A percentile compares a stretch with the other conserved stretches of the same genome.
phyloP scores from a whole-genome alignment of 371 early-diverging fungal species.

The Mortierella sp. region DNA sequence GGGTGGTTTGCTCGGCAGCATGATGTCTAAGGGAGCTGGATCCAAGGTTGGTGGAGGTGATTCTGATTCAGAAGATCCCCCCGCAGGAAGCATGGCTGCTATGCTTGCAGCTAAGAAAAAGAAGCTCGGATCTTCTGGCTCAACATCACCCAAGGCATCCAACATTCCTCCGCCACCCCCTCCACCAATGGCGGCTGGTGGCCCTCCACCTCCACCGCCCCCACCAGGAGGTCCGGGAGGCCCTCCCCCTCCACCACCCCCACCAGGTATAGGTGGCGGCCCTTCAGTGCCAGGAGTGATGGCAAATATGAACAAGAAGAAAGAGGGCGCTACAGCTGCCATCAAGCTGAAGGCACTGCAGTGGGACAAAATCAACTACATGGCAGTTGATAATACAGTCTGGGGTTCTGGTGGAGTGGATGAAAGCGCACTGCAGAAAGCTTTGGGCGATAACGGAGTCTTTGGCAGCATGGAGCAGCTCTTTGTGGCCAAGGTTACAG shows the following conservation, averaged over 20 bases:
- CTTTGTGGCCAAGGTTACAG: slow-evolving; percentile 80
- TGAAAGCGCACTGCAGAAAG: slow-evolving; percentile 68
- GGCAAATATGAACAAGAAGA: slow-evolving; percentile 63
- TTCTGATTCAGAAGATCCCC: slow-evolving; percentile 43
- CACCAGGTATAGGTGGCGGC: not conserved
- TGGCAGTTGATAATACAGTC: slow-evolving; percentile 69
- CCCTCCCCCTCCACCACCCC: slow-evolving; percentile 15
- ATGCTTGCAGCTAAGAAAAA: slow-evolving; percentile 56
- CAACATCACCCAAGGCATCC: slow-evolving; percentile 23
- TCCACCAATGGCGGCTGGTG: slow-evolving; percentile 26
- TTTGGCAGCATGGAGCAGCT: slow-evolving; percentile 79
- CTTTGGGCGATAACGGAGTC: slow-evolving; percentile 69
- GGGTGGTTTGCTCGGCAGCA: slow-evolving; percentile 2
- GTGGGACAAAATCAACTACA: slow-evolving; percentile 87
- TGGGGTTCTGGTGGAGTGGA: slow-evolving; percentile 69
- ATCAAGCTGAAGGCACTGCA: slow-evolving; percentile 86
- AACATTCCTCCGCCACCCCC: slow-evolving; percentile 6
- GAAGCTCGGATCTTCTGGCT: slow-evolving; percentile 28
- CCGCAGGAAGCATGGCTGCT: slow-evolving; percentile 42
- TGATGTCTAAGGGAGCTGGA: not conserved
- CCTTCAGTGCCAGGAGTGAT: slow-evolving; percentile 10
- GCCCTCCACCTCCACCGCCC: slow-evolving; percentile 52
- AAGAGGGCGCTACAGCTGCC: slow-evolving; percentile 74
- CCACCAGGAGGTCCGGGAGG: slow-evolving; percentile 17
- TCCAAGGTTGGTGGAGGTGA: slow-evolving; percentile 1